Evolutionary conservation across 192 early-diverging fungal species (phyloP).

Genomic region (Helicostylum pulchrum): DNA sequence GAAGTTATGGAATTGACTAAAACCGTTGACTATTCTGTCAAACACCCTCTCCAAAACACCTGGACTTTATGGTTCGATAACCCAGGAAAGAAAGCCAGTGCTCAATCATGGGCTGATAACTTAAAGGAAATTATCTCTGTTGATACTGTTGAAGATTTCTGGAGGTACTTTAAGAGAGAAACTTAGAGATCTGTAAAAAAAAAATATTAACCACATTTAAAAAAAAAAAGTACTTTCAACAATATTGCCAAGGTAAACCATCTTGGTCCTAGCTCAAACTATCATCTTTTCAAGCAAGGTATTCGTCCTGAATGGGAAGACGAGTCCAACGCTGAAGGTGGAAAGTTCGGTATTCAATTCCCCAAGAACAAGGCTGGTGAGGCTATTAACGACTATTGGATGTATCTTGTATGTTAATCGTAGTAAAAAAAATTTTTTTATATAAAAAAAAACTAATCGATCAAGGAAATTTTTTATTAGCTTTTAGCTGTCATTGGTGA

Average conservation of each 20-base stretch:
- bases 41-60: constrained; percentile 81
- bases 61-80: constrained; percentile 98
- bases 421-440: not conserved
- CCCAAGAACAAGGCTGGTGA: constrained; percentile 65
- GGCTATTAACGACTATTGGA: constrained; percentile 82
- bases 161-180: constrained; percentile 63
- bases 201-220: not conserved
- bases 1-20: too few relatives aligned
- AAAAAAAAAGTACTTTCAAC: constrained; percentile 68
- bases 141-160: constrained; percentile 94
- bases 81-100: constrained; percentile 73
- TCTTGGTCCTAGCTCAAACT: constrained; percentile 79
- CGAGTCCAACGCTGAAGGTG: constrained; percentile 81
- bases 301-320: constrained; percentile 96
- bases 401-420: constrained; percentile 65
- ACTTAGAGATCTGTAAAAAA: not conserved
- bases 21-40: constrained; percentile 62
- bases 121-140: constrained; percentile 91
- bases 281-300: constrained; percentile 91
- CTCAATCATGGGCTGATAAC: constrained; percentile 76
- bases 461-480: constrained; percentile 33
- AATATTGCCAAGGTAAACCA: constrained; percentile 75
- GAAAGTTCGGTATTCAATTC: constrained; percentile 83
- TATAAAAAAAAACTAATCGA: too few relatives aligned
- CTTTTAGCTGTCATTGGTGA: constrained; percentile 89